Base-by-base conservation (phyloP, 2,329 filamentous ascomycete species). In the Exophiala aquamarina region DNA sequence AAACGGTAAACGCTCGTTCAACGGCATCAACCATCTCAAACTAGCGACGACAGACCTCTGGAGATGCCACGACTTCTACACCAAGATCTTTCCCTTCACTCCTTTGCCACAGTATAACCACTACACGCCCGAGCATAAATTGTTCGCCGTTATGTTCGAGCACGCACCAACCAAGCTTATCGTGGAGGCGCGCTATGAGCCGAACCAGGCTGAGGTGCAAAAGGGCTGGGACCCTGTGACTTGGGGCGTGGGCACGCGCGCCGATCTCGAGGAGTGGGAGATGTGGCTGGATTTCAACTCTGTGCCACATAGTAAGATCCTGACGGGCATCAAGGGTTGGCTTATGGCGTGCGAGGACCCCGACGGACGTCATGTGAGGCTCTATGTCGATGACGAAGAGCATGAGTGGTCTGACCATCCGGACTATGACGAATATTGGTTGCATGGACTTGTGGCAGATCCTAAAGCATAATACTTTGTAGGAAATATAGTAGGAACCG, bases 321-420 rank as follows among this genome's bases (percentile, higher is more conserved):
- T 26, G 6, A 26, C 23, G 23, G 23, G 23, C 23, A 26, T 26
- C 23, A 26, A 26, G 23, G 23, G 23, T 11, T 26, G 23, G 23
- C 15, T 33, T 4, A 44, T 35, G 9, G 15, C 17, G 10, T 36
- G 31, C 13, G 41, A 44, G 19, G 41, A 44, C 15, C 41, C 41
- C 10, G 41, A 44, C 14, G 19, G 19, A 5, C 35, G 18, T 7
- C 15, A 23, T 14, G 31, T 44, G 10, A 9, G 41, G 33, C 31
- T 44, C 3, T 44, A 44, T 28, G 41, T 44, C 11, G 31, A 44
- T 3, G 41, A 44, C n/a, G 41, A 44, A 32, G 41, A 44, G 41
- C 41, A 44, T 18, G 41, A 44, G 31, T 44, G 41, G 41, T 36
- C 41, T 2, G 41, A 44, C 28, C 41, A 44, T 36, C 41, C 41